A percentile compares a stretch with the other conserved stretches of the same genome.
Conservation (phyloP, 116 monocot genomes). For the Trichopus zeylanicus region DNA sequence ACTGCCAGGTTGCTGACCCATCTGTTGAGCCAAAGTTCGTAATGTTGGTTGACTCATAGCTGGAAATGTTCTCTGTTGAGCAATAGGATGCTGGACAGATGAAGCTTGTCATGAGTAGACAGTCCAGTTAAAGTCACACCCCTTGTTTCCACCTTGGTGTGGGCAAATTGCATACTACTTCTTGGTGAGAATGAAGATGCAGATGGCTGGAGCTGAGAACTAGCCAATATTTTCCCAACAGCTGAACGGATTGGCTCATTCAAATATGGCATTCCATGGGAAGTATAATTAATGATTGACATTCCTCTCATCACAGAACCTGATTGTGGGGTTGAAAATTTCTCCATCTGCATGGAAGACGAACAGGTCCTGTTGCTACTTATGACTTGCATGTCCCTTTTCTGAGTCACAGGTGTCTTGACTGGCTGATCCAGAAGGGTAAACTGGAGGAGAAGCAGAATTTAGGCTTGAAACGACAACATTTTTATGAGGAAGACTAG, state of each 20-base stretch:
- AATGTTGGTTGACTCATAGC: constrained; percentile 22
- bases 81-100: constrained; percentile 18
- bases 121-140: constrained; percentile 14
- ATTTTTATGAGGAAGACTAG: constrained; percentile 36
- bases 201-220: constrained; percentile 23
- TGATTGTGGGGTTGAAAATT: constrained; percentile 20
- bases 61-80: constrained; percentile 35
- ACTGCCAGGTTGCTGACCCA: constrained; percentile 22
- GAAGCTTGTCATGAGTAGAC: constrained; percentile 27
- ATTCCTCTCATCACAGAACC: constrained; percentile 38
- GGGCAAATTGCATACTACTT: constrained; percentile 28
- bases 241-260: constrained; percentile 21
- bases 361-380: constrained; percentile 21
- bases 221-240: constrained; percentile 28
- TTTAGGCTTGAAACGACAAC: constrained; percentile 73
- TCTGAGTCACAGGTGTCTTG: constrained; percentile 48
- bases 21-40: constrained; percentile 27
- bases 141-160: constrained; percentile 30
- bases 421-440: constrained; percentile 72
- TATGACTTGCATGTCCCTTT: constrained; percentile 34
- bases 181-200: constrained; percentile 25
- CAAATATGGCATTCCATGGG: constrained; percentile 23
- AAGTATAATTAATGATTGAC: constrained; percentile 26
- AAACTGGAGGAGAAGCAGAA: constrained; percentile 95
- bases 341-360: constrained; percentile 26